Percentiles rank a stretch among this genome's conserved stretches.
These are phyloP conservation scores for Stachybotrys elegans DNA, from an alignment of 2,329 filamentous ascomycete species.

Conservation along the genomic window DNA sequence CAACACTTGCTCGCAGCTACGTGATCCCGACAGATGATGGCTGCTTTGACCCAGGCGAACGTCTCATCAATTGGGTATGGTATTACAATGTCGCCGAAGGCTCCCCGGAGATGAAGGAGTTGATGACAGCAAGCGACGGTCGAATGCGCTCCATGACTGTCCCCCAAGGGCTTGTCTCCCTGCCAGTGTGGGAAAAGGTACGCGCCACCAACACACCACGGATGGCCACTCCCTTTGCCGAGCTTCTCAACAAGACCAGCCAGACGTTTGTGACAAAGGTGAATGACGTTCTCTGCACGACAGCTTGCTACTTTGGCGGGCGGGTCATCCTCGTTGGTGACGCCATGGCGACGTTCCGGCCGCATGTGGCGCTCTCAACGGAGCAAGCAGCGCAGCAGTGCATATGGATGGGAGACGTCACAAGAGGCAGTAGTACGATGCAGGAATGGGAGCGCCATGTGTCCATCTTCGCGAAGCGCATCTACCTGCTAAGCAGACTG, in stretches of 20 bases:
- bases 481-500: neutral
- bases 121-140: neutral
- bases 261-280: neutral
- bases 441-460: neutral
- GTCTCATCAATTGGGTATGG: neutral
- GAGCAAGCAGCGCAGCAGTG: neutral
- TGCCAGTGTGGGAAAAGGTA: neutral
- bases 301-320: neutral
- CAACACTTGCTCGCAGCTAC: neutral
- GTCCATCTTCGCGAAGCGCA: neutral
- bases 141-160: neutral
- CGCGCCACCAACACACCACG: neutral
- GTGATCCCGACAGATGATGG: neutral
- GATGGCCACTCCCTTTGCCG: neutral
- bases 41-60: neutral
- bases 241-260: neutral
- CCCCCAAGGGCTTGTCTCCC: neutral
- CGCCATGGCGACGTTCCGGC: neutral
- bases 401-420: neutral
- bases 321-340: neutral
- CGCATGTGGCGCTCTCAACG: neutral
- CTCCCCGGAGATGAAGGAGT: neutral
- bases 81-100: neutral
- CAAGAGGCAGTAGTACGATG: neutral
- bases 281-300: neutral